Base-by-base conservation (phyloP, 2,329 filamentous ascomycete genomes). In the Parastagonospora nodorum region DNA sequence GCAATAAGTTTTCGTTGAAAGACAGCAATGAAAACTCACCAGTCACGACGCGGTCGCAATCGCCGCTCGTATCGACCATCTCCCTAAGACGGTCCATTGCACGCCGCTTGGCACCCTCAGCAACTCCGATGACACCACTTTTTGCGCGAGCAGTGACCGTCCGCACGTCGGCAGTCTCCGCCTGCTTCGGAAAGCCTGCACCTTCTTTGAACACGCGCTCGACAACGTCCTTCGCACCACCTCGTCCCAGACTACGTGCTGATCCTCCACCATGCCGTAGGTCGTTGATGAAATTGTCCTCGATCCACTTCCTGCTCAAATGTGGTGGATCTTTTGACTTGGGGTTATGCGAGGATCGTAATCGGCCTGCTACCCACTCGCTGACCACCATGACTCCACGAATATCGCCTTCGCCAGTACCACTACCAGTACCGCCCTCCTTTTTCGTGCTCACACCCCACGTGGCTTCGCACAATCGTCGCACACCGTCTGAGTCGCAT, bases 401-500 rank as follows among this genome's bases (percentile, higher is more conserved):
- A 30, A 95, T 82, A 67, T 95, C 90, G 60, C 90, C 87, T 15
- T 86, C 84, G 0, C 88, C 87, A 33, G 83, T 83, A 42, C 83
- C 85, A 38, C 82, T 76, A 5, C 77, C 85, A 16, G 83, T 75
- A 9, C 76, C 75, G 33, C 78, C 84, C 58, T 92, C 88, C 49
- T 87, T 83, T n/a, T 87, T 85, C 53, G 82, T 86, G 12, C 82
- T 85, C 69, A 92, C 88, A 8, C 89, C 90, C 88, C 90, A 94
- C 0, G 89, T 87, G 8, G 88, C 85, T 74, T 95, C 90, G 57
- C 90, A 94, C 1, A 95, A 76, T 65, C 89, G 88, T 57, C 94
- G 84, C 4, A 94, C 90, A 1, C 91, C 94, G 65, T 97, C 94
- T 51, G 86, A 88, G 63, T 99, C 94, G 59, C 89, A 94, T 0